Conservation (phyloP, 164 flowering plant genomes). For the Vitis labrusca region DNA sequence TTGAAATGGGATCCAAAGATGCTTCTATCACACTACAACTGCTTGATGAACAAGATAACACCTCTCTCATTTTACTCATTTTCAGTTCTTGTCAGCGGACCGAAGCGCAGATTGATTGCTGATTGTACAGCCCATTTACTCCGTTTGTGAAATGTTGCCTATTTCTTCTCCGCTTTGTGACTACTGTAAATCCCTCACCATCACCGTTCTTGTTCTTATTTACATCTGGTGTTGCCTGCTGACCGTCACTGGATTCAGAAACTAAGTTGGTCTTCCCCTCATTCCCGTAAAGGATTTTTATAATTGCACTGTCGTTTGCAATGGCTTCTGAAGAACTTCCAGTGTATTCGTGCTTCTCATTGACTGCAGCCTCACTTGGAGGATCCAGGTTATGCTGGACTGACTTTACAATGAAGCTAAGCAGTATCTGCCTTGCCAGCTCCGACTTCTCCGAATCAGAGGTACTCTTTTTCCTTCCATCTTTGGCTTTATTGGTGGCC, state of each 20-base stretch:
- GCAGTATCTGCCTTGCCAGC: conserved; percentile 83
- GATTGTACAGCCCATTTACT: conserved; percentile 54
- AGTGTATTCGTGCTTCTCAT: conserved; percentile 17
- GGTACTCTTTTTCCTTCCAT: conserved; percentile 29
- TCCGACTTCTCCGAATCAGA: conserved; percentile 58
- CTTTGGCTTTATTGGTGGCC: conserved; percentile 16
- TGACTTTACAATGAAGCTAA: conserved; percentile 73
- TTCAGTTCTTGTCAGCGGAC: conserved; percentile 43
- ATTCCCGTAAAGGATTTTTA: conserved; percentile 46
- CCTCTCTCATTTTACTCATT: not conserved
- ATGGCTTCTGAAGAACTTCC: conserved; percentile 49
- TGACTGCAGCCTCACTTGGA: conserved; percentile 18
- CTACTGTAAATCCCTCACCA: conserved; percentile 79
- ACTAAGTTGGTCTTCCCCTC: conserved; percentile 26
- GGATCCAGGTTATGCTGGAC: conserved; percentile 51
- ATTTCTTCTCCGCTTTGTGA: conserved; percentile 69
- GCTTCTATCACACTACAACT: not conserved
- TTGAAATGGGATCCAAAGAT: not conserved
- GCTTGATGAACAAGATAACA: not conserved
- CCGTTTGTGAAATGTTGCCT: conserved; percentile 51
- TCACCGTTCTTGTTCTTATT: conserved; percentile 43
- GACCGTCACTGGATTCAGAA: conserved; percentile 11
- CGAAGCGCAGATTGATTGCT: conserved; percentile 71
- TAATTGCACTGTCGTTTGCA: conserved; percentile 70
- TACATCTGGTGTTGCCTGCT: conserved; percentile 24